Base-by-base conservation (phyloP, 2,329 filamentous ascomycete genomes). In the Paramyrothecium sp. region DNA sequence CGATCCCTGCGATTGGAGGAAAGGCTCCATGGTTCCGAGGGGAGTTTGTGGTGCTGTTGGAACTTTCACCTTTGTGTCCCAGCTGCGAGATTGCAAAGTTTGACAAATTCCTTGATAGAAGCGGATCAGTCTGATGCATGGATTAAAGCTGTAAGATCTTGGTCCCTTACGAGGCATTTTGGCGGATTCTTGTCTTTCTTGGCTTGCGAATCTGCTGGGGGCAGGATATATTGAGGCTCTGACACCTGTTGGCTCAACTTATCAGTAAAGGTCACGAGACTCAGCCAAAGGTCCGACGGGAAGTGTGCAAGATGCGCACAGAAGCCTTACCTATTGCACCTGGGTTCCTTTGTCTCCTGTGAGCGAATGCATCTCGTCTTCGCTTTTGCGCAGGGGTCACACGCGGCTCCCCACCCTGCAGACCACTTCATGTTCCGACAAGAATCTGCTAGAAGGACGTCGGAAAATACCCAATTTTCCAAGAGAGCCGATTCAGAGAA, bases 291-390 rank as follows among this genome's bases (percentile, higher is more conserved):
- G n/a, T n/a, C n/a, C n/a, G n/a, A n/a, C n/a, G n/a, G n/a, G n/a
- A n/a, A n/a, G n/a, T n/a, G n/a, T n/a, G n/a, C n/a, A n/a, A n/a
- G n/a, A n/a, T n/a, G n/a, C 13, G 11, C 26, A n/a, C 33, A 54
- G 51, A 30, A 54, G 48, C 30, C 30, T 56, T 22, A 59, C 57
- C 57, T 56, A 23, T 56, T 54, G 34, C 57, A 59, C 20, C 50
- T 58, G 20, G 52, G 13, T 23, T 55, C 49, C 34, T 53, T 26
- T 41, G 46, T 47, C 21, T 46, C 54, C 26, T 47, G 34, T 20
- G 52, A 54, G 23, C 57, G 57, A 34, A 59, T 59, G 51, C 57
- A 59, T 33, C 57, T 56, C 48, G 57, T 59, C 57, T 59, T 59
- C 30, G 57, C 54, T 44, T 54, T 59, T 11, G 57, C 57, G 51